A percentile compares a stretch with the other conserved stretches of the same genome.
phyloP scores from a whole-genome alignment of 1,284 basidiomycete species.

The Ganoderma sinense region DNA sequence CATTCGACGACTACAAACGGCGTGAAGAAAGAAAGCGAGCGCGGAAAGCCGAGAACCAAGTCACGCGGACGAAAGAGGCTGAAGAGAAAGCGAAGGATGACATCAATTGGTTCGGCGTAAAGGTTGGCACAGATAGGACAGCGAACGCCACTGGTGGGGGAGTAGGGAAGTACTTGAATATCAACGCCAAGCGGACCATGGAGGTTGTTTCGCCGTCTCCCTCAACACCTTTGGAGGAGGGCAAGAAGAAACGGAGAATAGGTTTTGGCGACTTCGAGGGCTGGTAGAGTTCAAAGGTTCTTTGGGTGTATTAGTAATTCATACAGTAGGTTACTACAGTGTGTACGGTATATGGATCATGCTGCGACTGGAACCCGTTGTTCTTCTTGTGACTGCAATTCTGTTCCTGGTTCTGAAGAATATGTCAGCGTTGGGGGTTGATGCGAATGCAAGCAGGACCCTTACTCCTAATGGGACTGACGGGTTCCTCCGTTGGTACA shows the following conservation, averaged over 20 bases:
- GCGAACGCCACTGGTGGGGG: constrained; percentile 44
- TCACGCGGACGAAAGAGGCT: constrained; percentile 45
- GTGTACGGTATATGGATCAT: constrained; percentile 23
- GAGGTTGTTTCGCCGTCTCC: constrained; percentile 19
- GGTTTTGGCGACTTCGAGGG: constrained; percentile 85
- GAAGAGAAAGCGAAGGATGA: constrained; percentile 60
- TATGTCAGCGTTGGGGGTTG: background rate
- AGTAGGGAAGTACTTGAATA: constrained; percentile 72
- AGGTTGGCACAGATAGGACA: constrained; percentile 59
- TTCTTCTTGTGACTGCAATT: constrained; percentile 28
- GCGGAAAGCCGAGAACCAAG: constrained; percentile 51
- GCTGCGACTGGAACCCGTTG: constrained; percentile 52
- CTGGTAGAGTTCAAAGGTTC: constrained; percentile 52
- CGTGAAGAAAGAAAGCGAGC: constrained; percentile 80
- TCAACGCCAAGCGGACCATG: constrained; percentile 54
- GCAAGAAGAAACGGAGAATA: constrained; percentile 75
- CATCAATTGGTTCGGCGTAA: constrained; percentile 87
- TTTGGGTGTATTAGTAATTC: constrained; percentile 27
- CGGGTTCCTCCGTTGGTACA: constrained; percentile 56
- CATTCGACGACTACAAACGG: constrained; percentile 85
- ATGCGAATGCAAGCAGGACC: background rate
- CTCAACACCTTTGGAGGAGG: constrained; percentile 45
- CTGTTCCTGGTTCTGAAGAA: constrained; percentile 9
- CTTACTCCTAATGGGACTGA: constrained; percentile 38
- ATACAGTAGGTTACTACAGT: constrained; percentile 26